phyloP scores from a whole-genome alignment of 352 stramenopile genomes.

The Phytophthora fragariae region DNA sequence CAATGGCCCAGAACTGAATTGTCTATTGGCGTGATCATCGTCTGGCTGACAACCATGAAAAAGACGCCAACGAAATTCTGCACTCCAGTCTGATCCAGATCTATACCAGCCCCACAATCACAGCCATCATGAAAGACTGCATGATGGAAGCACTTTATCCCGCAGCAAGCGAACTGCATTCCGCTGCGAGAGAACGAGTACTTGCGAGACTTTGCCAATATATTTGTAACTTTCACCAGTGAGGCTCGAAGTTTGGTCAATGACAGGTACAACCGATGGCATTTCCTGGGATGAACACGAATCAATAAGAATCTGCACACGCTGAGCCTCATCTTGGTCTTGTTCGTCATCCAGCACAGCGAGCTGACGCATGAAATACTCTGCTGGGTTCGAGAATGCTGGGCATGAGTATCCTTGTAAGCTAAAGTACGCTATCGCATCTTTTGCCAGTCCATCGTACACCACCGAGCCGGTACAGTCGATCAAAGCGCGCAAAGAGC shows the following conservation, averaged over 20 bases:
- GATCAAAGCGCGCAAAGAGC: slow-evolving; percentile 54
- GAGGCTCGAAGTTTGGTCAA: neutral
- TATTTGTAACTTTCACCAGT: neutral
- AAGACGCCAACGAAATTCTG: slow-evolving; percentile 42
- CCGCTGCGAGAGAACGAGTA: slow-evolving; percentile 31
- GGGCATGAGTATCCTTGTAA: slow-evolving; percentile 46
- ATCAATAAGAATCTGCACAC: slow-evolving; percentile 22
- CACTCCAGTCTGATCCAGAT: slow-evolving; percentile 29
- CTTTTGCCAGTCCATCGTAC: slow-evolving; percentile 50
- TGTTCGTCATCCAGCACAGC: slow-evolving; percentile 44
- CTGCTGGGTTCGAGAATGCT: slow-evolving; percentile 52
- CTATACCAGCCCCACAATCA: slow-evolving; percentile 45
- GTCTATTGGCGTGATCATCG: slow-evolving; percentile 43
- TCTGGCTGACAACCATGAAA: slow-evolving; percentile 45
- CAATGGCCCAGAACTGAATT: slow-evolving; percentile 32
- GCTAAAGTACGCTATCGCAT: slow-evolving; percentile 51
- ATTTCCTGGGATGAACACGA: slow-evolving; percentile 10
- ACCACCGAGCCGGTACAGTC: slow-evolving; percentile 49
- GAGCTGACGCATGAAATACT: slow-evolving; percentile 66
- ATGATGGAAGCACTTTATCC: slow-evolving; percentile 31
- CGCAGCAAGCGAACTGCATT: slow-evolving; percentile 46
- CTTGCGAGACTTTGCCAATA: slow-evolving; percentile 23
- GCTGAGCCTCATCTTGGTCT: slow-evolving; percentile 11
- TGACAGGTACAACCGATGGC: neutral
- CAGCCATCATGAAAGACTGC: slow-evolving; percentile 30